A percentile compares a stretch with the other conserved stretches of the same genome.
Conservation (phyloP, 2,329 filamentous ascomycete genomes). For the Colletotrichum gloeosporioides region DNA sequence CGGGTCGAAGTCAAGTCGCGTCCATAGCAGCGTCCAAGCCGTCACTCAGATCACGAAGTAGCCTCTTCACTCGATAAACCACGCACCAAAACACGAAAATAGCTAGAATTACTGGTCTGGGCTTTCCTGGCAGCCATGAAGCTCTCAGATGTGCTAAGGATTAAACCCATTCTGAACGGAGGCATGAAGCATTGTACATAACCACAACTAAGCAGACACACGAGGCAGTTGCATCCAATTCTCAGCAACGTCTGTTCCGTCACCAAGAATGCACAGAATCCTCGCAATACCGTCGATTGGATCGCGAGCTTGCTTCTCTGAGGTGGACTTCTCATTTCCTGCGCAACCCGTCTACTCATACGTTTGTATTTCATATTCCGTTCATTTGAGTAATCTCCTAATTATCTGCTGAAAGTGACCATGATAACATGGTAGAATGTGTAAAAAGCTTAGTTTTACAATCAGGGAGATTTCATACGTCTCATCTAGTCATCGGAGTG, state of each 20-base stretch:
- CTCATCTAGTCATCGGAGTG: neutral
- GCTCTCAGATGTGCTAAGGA: neutral
- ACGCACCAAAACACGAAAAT: neutral
- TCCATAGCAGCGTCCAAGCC: neutral
- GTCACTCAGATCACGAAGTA: neutral
- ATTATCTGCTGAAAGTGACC: neutral
- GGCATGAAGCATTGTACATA: neutral
- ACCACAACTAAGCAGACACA: neutral
- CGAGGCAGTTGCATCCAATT: neutral
- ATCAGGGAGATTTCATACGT: neutral
- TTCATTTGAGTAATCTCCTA: neutral
- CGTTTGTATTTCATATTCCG: fast-evolving
- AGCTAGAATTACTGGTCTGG: neutral
- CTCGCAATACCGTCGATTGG: neutral
- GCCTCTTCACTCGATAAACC: neutral
- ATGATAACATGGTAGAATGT: no score
- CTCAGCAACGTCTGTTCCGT: neutral
- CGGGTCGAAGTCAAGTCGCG: neutral
- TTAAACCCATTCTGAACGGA: neutral
- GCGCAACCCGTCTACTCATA: neutral
- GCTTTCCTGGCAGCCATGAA: neutral
- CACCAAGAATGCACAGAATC: neutral
- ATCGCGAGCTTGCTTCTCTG: neutral
- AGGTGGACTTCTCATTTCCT: neutral
- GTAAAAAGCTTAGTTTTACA: no score